These are phyloP conservation scores for Phytophthora cactorum DNA, from an alignment of 352 stramenopile species.

Conservation along the genomic window DNA sequence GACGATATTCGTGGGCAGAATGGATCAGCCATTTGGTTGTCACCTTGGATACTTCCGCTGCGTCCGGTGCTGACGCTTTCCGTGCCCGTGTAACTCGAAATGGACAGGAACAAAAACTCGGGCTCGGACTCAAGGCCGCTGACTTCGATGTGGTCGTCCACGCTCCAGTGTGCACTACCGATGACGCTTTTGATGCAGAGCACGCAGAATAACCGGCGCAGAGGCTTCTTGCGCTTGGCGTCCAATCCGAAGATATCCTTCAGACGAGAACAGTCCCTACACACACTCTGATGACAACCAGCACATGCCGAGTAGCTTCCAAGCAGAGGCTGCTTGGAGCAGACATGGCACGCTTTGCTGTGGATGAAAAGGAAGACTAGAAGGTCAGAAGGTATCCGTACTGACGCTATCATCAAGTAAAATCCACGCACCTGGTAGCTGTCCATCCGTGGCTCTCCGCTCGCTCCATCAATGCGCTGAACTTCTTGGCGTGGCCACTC, in stretches of 20 bases:
- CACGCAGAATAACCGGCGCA: slow-evolving; percentile 35
- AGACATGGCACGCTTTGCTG: slow-evolving; percentile 44
- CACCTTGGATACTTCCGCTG: slow-evolving; percentile 9
- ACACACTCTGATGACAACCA: slow-evolving; percentile 47
- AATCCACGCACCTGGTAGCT: slow-evolving; percentile 25
- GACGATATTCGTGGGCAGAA: slow-evolving; percentile 27
- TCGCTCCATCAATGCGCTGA: slow-evolving; percentile 32
- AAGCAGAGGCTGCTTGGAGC: slow-evolving; percentile 28
- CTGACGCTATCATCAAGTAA: slow-evolving; percentile 8
- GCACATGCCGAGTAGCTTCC: slow-evolving; percentile 32
- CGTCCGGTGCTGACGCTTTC: slow-evolving; percentile 18
- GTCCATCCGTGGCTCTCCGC: slow-evolving; percentile 28
- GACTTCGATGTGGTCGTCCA: slow-evolving; percentile 25
- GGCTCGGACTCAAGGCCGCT: slow-evolving; percentile 20
- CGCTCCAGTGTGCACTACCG: slow-evolving; percentile 26
- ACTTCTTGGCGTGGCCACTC: slow-evolving; percentile 43
- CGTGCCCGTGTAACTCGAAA: slow-evolving; percentile 13
- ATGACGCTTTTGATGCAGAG: slow-evolving; percentile 40
- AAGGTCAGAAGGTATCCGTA: slow-evolving; percentile 1
- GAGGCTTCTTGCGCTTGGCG: slow-evolving; percentile 30
- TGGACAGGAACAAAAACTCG: slow-evolving; percentile 10
- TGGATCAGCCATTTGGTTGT: slow-evolving; percentile 21
- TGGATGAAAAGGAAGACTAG: slow-evolving; percentile 5
- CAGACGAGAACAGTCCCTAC: slow-evolving; percentile 40
- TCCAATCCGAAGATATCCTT: slow-evolving; percentile 37